Evolutionary conservation across 1,139 yeast genomes (phyloP), one percentile per base, ranked within the genome.

Genomic region (Suhomyces panamericanus): DNA sequence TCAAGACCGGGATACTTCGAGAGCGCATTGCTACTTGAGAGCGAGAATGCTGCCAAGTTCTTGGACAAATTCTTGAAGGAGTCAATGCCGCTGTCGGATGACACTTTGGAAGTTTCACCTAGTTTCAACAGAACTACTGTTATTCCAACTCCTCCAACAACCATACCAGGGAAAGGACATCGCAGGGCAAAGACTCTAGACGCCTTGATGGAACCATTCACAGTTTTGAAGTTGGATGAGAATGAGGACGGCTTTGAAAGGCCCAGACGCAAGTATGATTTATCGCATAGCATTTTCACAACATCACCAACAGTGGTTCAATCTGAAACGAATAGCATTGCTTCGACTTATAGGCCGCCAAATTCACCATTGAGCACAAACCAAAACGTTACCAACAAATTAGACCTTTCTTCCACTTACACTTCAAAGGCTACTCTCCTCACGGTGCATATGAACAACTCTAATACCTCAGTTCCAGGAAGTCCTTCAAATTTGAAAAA

Each of bases 1-100:
- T 78, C 84, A 9, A 63, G 76, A 47, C 87, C 87, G 0, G 87
- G 87, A 1, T 75, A 82, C 48, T 78, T 82, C 59, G 87, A 82
- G 60, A 72, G 79, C 40, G 77, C 84, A 14, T 56, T 78, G 56
- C 58, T 80, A 29, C 62, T 79, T 43, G 85, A 80, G 53, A 66
- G 74, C 3, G 80, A 77, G 47, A 65, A 69, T 9, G 77, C 84
- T 0, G 63, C 65, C 42, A 61, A 70, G 54, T 66, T 66, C 39
- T 66, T 78, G 46, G 74, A 74, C 46, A 72, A 69, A 44, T 77
- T 66, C 52, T 65, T 75, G 44, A 71, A 35, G 2, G 48, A 33
- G 13, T n/a, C 10, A 3, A 17, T 27, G 15, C 16, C 28, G 2
- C 28, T 31, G 14, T 11, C 6, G n/a, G 37, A 35, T 29, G 36